Evolutionary conservation across 2,329 filamentous ascomycete species (phyloP).

Genomic region (Orbilia blumenaviensis): DNA sequence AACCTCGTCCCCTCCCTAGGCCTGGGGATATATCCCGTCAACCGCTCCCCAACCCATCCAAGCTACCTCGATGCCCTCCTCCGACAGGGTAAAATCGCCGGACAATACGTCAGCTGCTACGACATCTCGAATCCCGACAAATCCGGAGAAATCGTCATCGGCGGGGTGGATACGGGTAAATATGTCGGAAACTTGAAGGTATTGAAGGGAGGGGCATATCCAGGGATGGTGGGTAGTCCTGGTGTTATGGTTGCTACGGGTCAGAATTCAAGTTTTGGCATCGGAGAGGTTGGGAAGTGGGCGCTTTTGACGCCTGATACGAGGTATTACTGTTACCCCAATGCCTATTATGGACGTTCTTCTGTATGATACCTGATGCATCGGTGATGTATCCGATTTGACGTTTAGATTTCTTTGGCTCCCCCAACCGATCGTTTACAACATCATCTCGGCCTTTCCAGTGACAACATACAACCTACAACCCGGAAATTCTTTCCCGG

Average conservation of each 20-base stretch:
- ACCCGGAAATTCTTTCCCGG: not conserved
- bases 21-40: not conserved
- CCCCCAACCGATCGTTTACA: not conserved
- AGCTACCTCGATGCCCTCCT: slow-evolving; percentile 19
- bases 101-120: slow-evolving; percentile 25
- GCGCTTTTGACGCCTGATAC: not conserved
- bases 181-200: slow-evolving; percentile 16
- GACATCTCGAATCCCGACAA: slow-evolving; percentile 2
- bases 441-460: slow-evolving; percentile 2
- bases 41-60: not conserved
- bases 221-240: slow-evolving; percentile 9
- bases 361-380: no score
- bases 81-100: slow-evolving; percentile 13
- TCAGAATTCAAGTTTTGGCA: not conserved
- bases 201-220: slow-evolving; percentile 6
- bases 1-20: slow-evolving; percentile 22
- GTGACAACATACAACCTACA: not conserved
- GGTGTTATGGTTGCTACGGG: not conserved
- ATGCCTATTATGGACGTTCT: no score
- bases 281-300: not conserved
- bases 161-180: slow-evolving; percentile 27
- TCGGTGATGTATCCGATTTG: not conserved
- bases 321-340: no score
- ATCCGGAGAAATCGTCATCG: slow-evolving; percentile 16
- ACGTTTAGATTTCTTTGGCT: slow-evolving; percentile 14